These are phyloP conservation scores for Lactifluus rugatus DNA, from an alignment of 768 basidiomycete genomes.

Conservation along the genomic window DNA sequence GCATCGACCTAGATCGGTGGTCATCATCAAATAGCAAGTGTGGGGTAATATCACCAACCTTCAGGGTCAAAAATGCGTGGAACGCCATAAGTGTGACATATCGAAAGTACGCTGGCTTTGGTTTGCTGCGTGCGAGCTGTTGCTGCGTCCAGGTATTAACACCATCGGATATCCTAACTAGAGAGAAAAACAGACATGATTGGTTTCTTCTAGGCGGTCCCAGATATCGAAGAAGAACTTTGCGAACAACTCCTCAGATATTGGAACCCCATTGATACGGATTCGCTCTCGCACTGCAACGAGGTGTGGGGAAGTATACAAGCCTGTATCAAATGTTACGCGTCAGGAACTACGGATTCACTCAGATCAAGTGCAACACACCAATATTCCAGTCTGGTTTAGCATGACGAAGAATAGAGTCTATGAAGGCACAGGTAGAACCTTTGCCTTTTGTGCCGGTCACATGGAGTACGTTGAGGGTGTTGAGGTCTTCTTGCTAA, in stretches of 20 bases:
- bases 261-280: conserved; percentile 80
- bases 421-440: conserved; percentile 88
- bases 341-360: not conserved
- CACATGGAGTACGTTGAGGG: conserved; percentile 88
- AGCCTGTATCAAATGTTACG: conserved; percentile 37
- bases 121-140: conserved; percentile 39
- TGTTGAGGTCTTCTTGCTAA: conserved; percentile 76
- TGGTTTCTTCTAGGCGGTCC: conserved; percentile 65
- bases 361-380: conserved; percentile 27
- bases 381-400: conserved; percentile 75
- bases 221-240: conserved; percentile 95
- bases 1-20: conserved; percentile 53
- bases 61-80: conserved; percentile 74
- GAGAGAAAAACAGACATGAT: conserved; percentile 37
- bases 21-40: not conserved
- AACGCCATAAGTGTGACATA: conserved; percentile 88
- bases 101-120: conserved; percentile 89
- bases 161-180: not conserved
- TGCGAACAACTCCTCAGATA: conserved; percentile 82
- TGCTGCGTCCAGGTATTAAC: conserved; percentile 29
- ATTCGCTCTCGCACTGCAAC: conserved; percentile 94
- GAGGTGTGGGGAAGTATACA: conserved; percentile 96
- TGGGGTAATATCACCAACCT: conserved; percentile 30
- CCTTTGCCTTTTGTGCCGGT: conserved; percentile 99
- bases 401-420: conserved; percentile 73